Percentiles rank a stretch among this genome's conserved stretches.
These are phyloP conservation scores for Sanghuangporus baumii DNA, from an alignment of 1,284 basidiomycete species.

Conservation along the genomic window DNA sequence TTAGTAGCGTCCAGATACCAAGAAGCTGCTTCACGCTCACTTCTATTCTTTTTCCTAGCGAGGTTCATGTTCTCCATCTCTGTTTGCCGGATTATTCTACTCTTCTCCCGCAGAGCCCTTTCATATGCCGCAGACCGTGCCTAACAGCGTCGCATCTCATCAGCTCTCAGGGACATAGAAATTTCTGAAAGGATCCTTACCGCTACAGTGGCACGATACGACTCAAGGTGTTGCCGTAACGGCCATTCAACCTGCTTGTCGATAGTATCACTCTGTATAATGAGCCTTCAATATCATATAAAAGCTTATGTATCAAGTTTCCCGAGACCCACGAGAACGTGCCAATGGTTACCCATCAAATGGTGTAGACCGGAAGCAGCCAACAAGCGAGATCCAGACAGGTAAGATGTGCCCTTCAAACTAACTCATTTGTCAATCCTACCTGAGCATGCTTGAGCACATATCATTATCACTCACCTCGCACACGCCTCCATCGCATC, in stretches of 20 bases:
- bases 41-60: constrained; percentile 66
- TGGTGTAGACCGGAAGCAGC: constrained; percentile 89
- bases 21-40: constrained; percentile 38
- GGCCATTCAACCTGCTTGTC: constrained; percentile 91
- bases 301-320: constrained; percentile 12
- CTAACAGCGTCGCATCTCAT: constrained; percentile 30
- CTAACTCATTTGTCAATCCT: constrained; percentile 30
- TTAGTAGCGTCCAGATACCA: background rate
- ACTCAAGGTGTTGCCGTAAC: constrained; percentile 76
- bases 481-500: constrained; percentile 82
- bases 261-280: constrained; percentile 68
- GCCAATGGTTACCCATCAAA: constrained; percentile 89
- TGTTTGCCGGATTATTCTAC: constrained; percentile 81
- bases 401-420: constrained; percentile 75
- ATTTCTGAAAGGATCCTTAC: constrained; percentile 37
- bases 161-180: background rate
- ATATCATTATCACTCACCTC: constrained; percentile 42
- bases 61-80: constrained; percentile 81
- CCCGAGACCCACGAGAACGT: constrained; percentile 61
- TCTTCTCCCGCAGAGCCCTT: constrained; percentile 74
- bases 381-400: constrained; percentile 70
- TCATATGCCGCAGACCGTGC: constrained; percentile 81
- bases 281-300: background rate
- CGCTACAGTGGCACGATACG: constrained; percentile 68
- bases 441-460: background rate